These are phyloP conservation scores for Annulohypoxylon bovei DNA, from an alignment of 495 filamentous ascomycete genomes.

Conservation along the genomic window DNA sequence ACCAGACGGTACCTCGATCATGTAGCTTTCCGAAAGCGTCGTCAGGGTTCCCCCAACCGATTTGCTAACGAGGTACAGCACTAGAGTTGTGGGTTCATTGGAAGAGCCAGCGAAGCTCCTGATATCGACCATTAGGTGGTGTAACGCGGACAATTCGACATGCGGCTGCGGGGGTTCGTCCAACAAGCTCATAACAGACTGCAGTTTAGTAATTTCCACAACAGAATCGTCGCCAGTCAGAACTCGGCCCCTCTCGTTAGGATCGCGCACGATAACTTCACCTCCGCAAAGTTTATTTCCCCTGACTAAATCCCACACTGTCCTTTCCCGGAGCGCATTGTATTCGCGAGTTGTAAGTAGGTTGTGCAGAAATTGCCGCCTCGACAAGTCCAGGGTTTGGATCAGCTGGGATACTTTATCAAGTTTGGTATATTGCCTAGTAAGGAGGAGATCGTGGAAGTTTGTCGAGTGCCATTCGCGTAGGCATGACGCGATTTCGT, in stretches of 20 bases:
- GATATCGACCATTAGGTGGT: slow-evolving; percentile 88
- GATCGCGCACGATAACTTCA: slow-evolving; percentile 93
- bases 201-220: slow-evolving; percentile 87
- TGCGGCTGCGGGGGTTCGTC: slow-evolving; percentile 74
- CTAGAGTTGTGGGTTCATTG: slow-evolving; percentile 76
- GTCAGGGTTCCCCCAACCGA: slow-evolving; percentile 66
- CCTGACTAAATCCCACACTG: slow-evolving; percentile 92
- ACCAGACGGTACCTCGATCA: slow-evolving; percentile 78
- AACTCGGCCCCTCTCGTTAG: slow-evolving; percentile 80
- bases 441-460: slow-evolving; percentile 90
- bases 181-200: slow-evolving; percentile 95
- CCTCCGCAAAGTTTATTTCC: slow-evolving; percentile 93
- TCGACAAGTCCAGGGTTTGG: slow-evolving; percentile 78
- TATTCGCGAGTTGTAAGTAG: slow-evolving; percentile 90
- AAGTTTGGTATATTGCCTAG: slow-evolving; percentile 79
- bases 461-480: slow-evolving; percentile 98
- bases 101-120: slow-evolving; percentile 79
- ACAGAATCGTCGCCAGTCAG: slow-evolving; percentile 93
- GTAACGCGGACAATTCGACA: slow-evolving; percentile 75
- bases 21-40: slow-evolving; percentile 83
- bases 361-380: slow-evolving; percentile 91
- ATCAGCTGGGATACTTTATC: slow-evolving; percentile 84
- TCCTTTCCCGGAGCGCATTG: slow-evolving; percentile 76
- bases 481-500: slow-evolving; percentile 95
- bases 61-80: slow-evolving; percentile 81